Conservation (phyloP, 495 filamentous ascomycete species). For the Penicillium maclennaniae region DNA sequence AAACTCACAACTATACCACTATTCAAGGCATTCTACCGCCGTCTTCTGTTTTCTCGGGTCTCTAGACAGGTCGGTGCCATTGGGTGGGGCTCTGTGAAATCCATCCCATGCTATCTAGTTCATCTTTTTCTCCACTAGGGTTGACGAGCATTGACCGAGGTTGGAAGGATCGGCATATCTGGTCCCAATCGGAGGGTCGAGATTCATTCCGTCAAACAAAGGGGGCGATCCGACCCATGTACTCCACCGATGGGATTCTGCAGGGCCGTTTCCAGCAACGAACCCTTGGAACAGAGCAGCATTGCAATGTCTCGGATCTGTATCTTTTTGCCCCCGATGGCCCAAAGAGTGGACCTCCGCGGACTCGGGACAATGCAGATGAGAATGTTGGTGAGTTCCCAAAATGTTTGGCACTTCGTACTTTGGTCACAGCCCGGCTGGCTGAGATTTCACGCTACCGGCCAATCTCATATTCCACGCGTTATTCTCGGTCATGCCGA, state of each 20-base stretch:
- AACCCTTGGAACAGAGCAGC: background rate
- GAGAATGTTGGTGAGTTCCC: background rate
- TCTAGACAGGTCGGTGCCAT: background rate
- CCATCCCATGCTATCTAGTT: slow-evolving; percentile 5
- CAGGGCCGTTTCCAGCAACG: slow-evolving; percentile 10
- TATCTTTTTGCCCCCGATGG: background rate
- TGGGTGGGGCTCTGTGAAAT: slow-evolving; percentile 2
- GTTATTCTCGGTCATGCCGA: background rate
- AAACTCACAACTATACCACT: background rate
- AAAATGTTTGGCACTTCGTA: background rate
- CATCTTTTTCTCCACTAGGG: background rate
- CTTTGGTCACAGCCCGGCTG: too few relatives aligned
- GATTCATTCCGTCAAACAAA: slow-evolving; percentile 16
- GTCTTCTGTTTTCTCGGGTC: background rate
- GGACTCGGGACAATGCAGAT: slow-evolving; percentile 7
- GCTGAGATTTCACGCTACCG: too few relatives aligned
- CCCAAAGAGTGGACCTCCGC: background rate
- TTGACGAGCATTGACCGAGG: background rate
- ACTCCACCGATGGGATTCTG: slow-evolving; percentile 2
- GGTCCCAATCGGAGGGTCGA: slow-evolving; percentile 18
- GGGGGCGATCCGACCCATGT: background rate
- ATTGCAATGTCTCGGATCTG: slow-evolving; percentile 10
- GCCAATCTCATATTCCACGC: background rate
- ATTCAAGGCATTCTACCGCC: background rate
- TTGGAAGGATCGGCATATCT: slow-evolving; percentile 6